phyloP scores from a whole-genome alignment of 768 basidiomycete genomes.

The Boletales sp. region DNA sequence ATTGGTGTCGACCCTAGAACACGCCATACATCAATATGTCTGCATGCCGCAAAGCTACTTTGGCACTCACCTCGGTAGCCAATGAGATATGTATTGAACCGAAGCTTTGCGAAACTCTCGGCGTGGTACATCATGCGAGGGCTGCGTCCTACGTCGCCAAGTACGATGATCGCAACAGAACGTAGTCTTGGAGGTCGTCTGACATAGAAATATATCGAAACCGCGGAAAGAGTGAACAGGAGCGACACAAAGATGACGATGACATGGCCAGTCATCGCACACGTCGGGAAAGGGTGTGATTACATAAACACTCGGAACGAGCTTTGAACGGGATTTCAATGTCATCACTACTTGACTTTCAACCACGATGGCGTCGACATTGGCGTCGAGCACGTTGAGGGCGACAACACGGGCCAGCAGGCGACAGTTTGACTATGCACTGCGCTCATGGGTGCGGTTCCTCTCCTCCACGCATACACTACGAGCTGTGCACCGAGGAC shows the following conservation, averaged over 20 bases:
- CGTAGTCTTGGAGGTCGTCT: constrained; percentile 39
- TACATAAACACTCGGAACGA: constrained; percentile 19
- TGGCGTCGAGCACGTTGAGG: constrained; percentile 21
- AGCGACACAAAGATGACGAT: constrained; percentile 8
- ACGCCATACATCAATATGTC: background rate
- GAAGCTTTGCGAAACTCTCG: constrained; percentile 80
- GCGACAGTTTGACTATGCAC: constrained; percentile 4
- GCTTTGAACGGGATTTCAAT: background rate
- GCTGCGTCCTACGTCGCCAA: constrained; percentile 94
- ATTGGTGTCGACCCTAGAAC: constrained; percentile 70
- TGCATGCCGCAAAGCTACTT: background rate
- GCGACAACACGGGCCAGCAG: constrained; percentile 3
- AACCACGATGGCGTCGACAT: constrained; percentile 20
- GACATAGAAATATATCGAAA: constrained; percentile 15
- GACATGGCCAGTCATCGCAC: background rate
- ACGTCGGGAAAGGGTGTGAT: constrained; percentile 7
- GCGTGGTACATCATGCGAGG: constrained; percentile 99
- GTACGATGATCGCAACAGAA: constrained; percentile 84
- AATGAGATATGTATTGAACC: constrained; percentile 75
- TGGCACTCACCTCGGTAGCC: constrained; percentile 73
- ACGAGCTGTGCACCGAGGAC: constrained; percentile 27
- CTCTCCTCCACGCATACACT: constrained; percentile 20
- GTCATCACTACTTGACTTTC: background rate
- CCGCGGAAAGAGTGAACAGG: constrained; percentile 12
- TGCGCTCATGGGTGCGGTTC: constrained; percentile 20